Conservation (phyloP, 208 protist genomes). For the Trypanosoma congolense region DNA sequence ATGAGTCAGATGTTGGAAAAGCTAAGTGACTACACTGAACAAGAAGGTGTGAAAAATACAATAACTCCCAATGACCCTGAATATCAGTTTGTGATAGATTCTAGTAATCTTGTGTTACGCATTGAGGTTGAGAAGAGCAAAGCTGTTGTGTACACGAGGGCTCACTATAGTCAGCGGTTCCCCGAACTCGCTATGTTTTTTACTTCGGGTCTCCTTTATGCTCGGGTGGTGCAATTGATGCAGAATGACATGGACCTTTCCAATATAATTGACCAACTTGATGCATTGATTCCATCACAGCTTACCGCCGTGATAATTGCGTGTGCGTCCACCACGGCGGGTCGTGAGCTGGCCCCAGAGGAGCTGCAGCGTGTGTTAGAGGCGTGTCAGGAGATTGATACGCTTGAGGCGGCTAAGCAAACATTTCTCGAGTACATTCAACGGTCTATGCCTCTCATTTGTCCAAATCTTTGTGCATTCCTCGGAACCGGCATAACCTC, state of each 20-base stretch:
- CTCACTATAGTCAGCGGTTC: slow-evolving; percentile 85
- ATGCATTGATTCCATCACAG: slow-evolving; percentile 82
- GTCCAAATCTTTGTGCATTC: slow-evolving; percentile 89
- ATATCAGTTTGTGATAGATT: slow-evolving; percentile 89
- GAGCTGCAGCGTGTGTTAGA: slow-evolving; percentile 65
- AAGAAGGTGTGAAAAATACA: slow-evolving; percentile 60
- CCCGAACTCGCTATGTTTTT: slow-evolving; percentile 88
- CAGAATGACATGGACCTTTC: slow-evolving; percentile 81
- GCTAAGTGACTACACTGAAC: slow-evolving; percentile 71
- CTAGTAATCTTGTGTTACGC: slow-evolving; percentile 72
- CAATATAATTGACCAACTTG: slow-evolving; percentile 55
- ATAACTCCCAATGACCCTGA: slow-evolving; percentile 81
- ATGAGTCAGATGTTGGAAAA: slow-evolving; percentile 68
- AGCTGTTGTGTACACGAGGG: slow-evolving; percentile 80
- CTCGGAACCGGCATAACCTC: slow-evolving; percentile 89
- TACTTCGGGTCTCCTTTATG: slow-evolving; percentile 80
- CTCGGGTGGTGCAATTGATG: slow-evolving; percentile 76
- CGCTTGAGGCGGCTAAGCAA: slow-evolving; percentile 88
- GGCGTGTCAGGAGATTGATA: slow-evolving; percentile 87
- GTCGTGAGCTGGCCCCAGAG: slow-evolving; percentile 49
- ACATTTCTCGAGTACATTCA: slow-evolving; percentile 91
- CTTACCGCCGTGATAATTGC: slow-evolving; percentile 80
- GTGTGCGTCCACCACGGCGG: slow-evolving; percentile 82
- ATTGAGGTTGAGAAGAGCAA: slow-evolving; percentile 89
- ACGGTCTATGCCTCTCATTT: slow-evolving; percentile 87